A percentile compares a stretch with the other conserved stretches of the same genome.
Evolutionary conservation across 2,329 filamentous ascomycete species (phyloP).

Genomic region (Mollisia scopiformis): DNA sequence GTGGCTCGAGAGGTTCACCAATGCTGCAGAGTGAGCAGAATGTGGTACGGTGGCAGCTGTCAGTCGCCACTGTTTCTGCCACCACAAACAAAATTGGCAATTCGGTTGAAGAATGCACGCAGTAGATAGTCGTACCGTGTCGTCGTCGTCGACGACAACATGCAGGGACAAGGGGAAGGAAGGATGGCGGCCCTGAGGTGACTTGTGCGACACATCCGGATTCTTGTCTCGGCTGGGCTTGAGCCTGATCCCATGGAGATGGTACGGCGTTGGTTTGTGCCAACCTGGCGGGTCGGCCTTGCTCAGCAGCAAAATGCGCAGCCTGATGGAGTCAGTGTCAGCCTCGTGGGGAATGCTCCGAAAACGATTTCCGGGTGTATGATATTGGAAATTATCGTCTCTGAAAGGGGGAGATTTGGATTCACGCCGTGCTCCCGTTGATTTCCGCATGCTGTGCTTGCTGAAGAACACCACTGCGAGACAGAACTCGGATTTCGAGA

Average conservation of each 20-base stretch:
- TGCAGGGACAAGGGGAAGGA: constrained; percentile 5
- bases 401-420: not conserved
- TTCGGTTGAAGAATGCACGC: not conserved
- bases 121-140: not conserved
- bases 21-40: not conserved
- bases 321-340: not conserved
- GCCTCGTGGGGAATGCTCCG: not conserved
- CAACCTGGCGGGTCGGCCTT: constrained; percentile 5
- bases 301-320: not conserved
- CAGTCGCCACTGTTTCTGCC: not conserved
- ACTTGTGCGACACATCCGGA: constrained; percentile 1
- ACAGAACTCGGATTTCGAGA: not conserved
- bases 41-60: not conserved
- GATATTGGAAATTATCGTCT: not conserved
- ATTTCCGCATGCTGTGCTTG: not conserved
- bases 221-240: not conserved
- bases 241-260: constrained; percentile 8
- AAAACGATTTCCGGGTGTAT: not conserved
- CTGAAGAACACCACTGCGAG: not conserved
- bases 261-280: constrained; percentile 13
- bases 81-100: not conserved
- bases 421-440: not conserved
- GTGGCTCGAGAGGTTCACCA: not conserved
- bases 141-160: no score
- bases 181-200: not conserved